Evolutionary conservation across 2,329 filamentous ascomycete species (phyloP), one percentile per base, ranked within the genome.

Genomic region (Arthrobotrys sinensis): DNA sequence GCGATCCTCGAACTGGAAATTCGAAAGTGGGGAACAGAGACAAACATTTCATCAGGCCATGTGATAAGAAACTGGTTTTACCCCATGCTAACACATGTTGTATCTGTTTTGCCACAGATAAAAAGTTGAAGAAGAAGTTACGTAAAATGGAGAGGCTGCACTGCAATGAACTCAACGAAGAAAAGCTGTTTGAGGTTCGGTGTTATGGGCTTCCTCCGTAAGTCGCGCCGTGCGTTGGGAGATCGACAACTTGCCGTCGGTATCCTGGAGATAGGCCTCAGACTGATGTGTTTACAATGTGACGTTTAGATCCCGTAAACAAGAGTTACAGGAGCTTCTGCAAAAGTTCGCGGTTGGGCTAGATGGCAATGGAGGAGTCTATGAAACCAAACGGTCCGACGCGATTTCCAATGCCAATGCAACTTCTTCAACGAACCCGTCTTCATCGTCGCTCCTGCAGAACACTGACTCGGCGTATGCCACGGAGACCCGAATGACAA

Each of bases 181-280:
- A 96, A 34, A 93, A 92, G 82, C 84, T 96, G 0, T 95, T 97
- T 81, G 93, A 96, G 83, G 90, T 97, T 78, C 91, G 92, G 81
- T 88, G 94, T 34, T 92, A 96, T 81, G 90, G 91, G 0, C 84
- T 96, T 46, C 88, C 92, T 0, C 80, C 80, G 81, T 82, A 81
- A 80, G 80, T 81, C 65, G 57, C 12, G 11, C 45, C n/a, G 32
- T 38, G 34, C 4, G 24, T 28, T 28, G 24, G 24, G 24, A 4
- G 24, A 28, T 28, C 24, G 24, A 28, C 24, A 4, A 28, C 24
- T 4, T 28, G 4, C 8, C n/a, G 34, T 12, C 16, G 8, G 46
- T 32, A 16, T n/a, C 12, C 10, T 46, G 8, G 7, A 11, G 16
- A 46, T 14, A 45, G 24, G 14, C 11, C 36, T 40, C 19, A 65